Evolutionary conservation across 2,329 filamentous ascomycete species (phyloP).

Genomic region (Pleomassaria siparia): DNA sequence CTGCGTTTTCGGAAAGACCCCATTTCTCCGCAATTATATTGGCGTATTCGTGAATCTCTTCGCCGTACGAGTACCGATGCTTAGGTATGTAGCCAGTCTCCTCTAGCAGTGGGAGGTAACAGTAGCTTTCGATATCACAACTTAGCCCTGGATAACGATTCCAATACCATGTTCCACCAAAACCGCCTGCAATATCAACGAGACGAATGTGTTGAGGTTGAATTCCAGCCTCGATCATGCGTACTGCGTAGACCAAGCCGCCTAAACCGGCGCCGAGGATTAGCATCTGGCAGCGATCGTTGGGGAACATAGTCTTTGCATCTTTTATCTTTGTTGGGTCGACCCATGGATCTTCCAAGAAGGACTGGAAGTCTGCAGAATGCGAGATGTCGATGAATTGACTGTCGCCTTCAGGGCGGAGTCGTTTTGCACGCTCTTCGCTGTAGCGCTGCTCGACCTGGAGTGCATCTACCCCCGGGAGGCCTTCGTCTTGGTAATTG

Average conservation of each 20-base stretch:
- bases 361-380: conserved; percentile 9
- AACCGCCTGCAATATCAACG: conserved; percentile 49
- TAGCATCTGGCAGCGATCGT: conserved; percentile 24
- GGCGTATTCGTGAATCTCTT: conserved; percentile 50
- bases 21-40: conserved; percentile 40
- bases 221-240: conserved; percentile 43
- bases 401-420: conserved; percentile 12
- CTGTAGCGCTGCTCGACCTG: conserved; percentile 16
- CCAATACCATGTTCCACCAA: conserved; percentile 53
- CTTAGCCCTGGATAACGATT: conserved; percentile 51
- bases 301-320: conserved; percentile 10
- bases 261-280: conserved; percentile 47
- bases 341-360: conserved; percentile 17
- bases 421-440: conserved; percentile 18
- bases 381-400: conserved; percentile 18
- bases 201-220: conserved; percentile 39
- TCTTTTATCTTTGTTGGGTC: conserved; percentile 11
- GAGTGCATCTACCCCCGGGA: conserved; percentile 11
- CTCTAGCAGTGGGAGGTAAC: conserved; percentile 63
- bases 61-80: conserved; percentile 47
- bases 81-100: conserved; percentile 60
- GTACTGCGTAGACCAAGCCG: conserved; percentile 44
- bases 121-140: conserved; percentile 62
- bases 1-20: conserved; percentile 43
- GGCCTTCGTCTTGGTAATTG: conserved; percentile 10